Base-by-base conservation (phyloP, 768 basidiomycete genomes). In the Mycena galericulata region DNA sequence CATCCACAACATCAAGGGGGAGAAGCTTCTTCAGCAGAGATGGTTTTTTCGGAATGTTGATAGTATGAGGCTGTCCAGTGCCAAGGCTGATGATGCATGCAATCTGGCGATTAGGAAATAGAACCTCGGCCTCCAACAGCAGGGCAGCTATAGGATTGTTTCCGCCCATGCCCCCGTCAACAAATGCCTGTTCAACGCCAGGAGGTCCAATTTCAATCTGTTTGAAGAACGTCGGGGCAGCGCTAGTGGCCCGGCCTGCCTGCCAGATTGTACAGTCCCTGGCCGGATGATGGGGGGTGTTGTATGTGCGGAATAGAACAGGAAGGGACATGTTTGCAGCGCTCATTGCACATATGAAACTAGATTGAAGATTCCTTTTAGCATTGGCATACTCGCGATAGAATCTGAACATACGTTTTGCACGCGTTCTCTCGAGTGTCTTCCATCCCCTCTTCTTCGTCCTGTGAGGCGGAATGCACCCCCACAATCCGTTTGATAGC, bases 161-260 rank as follows among this genome's bases (percentile, higher is more conserved):
- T 1, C 26, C 11, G 1, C 55, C 55, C 4, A 56, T 10, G 2
- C 55, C 55, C 8, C 55, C 55, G 38, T 56, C 55, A n/a, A 56
- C 18, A 26, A 41, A 56, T n/a, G 38, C 3, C 38, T 56, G 38
- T 26, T 22, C 6, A 10, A 22, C 15, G 17, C 22, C 2, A 7
- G 34, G 6, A n/a, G 43, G 7, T 4, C 61, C 69, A 24, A 76
- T 72, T 17, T 14, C 24, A 11, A 77, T 72, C 14, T 65, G 60
- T 10, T 72, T 69, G 67, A 78, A 78, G 49, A 79, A 74, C 1
- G 65, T 65, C 0, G 75, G 74, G 4, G 75, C 73, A 11, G 78
- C 79, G 24, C 75, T 74, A 0, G 78, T 79, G 0, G 78, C 78
- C 4, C 78, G 73, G 4, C 73, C 75, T 5, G 77, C 77, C 53